Conservation (phyloP, 306 rosid genomes). For the Acacia crassicarpa region DNA sequence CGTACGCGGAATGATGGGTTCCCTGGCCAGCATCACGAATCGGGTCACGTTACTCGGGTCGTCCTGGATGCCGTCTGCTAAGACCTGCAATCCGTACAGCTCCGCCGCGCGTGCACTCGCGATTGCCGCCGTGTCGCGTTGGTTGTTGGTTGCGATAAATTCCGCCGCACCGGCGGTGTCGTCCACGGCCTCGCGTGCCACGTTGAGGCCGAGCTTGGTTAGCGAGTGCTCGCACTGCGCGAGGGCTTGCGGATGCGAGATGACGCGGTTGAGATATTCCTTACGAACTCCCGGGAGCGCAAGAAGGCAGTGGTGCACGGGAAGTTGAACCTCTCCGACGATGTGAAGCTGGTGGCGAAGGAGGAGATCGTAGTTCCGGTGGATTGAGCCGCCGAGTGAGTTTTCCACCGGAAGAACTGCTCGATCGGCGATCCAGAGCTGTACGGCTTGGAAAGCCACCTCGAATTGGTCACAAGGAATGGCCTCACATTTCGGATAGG, state of each 20-base stretch:
- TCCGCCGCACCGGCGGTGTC: constrained; percentile 98
- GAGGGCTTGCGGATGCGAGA: constrained; percentile 93
- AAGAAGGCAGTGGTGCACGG: constrained; percentile 93
- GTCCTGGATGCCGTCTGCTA: constrained; percentile 87
- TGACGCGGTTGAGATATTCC: constrained; percentile 75
- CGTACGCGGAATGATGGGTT: constrained; percentile 84
- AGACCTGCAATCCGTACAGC: constrained; percentile 69
- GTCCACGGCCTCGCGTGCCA: constrained; percentile 89
- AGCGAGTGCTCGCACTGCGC: constrained; percentile 87
- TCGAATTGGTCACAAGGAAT: constrained; percentile 98
- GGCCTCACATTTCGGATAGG: constrained; percentile 90
- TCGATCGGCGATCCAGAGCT: constrained; percentile 96
- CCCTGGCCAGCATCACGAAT: constrained; percentile 92
- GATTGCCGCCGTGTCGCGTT: constrained; percentile 84
- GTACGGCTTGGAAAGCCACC: constrained; percentile 93
- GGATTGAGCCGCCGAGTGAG: constrained; percentile 96
- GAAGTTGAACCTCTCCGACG: constrained; percentile 90
- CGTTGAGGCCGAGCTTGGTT: constrained; percentile 83
- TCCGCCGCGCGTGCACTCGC: constrained; percentile 91
- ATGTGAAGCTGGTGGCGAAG: constrained; percentile 96
- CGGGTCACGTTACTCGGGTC: constrained; percentile 90
- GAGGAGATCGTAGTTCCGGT: constrained; percentile 89
- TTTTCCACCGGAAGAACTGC: constrained; percentile 87
- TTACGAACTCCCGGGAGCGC: constrained; percentile 85
- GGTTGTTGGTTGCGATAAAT: constrained; percentile 64